These are phyloP conservation scores for Nicotiana sylvestris DNA, from an alignment of 257 asterid genomes.

Conservation along the genomic window DNA sequence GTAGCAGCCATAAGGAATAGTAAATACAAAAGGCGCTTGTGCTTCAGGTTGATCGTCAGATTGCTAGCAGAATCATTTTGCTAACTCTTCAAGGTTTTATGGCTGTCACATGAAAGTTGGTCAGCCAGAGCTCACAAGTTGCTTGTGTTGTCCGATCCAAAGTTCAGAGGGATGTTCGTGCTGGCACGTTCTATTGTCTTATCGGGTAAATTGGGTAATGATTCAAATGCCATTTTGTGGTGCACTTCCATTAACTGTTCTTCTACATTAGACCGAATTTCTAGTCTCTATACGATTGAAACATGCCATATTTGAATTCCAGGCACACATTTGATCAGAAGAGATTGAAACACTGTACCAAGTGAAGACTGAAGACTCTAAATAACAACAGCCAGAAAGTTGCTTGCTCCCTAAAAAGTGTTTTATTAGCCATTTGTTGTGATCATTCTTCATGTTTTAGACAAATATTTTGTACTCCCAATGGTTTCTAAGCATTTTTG, in stretches of 20 bases:
- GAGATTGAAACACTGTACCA: conserved; percentile 94
- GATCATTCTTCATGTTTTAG: conserved; percentile 8
- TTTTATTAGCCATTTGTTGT: conserved; percentile 19
- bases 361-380: conserved; percentile 35
- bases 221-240: neutral
- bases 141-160: conserved; percentile 20
- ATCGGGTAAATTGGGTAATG: conserved; percentile 57
- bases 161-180: conserved; percentile 45
- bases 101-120: neutral
- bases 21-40: conserved; percentile 34
- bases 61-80: neutral
- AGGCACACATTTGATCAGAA: conserved; percentile 97
- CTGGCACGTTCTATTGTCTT: conserved; percentile 94
- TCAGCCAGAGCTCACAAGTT: conserved; percentile 7
- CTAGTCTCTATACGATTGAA: neutral
- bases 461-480: conserved; percentile 31
- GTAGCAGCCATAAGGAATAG: conserved; percentile 37
- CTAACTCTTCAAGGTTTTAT: neutral
- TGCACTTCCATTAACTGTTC: neutral
- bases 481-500: conserved; percentile 17
- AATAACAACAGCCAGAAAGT: neutral
- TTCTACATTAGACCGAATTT: neutral
- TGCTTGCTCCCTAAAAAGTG: neutral
- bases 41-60: neutral
- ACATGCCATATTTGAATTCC: conserved; percentile 5